Percentiles rank a stretch among this genome's conserved stretches.
phyloP scores from a whole-genome alignment of 495 filamentous ascomycete species.

The Lasiosphaeria ovina region DNA sequence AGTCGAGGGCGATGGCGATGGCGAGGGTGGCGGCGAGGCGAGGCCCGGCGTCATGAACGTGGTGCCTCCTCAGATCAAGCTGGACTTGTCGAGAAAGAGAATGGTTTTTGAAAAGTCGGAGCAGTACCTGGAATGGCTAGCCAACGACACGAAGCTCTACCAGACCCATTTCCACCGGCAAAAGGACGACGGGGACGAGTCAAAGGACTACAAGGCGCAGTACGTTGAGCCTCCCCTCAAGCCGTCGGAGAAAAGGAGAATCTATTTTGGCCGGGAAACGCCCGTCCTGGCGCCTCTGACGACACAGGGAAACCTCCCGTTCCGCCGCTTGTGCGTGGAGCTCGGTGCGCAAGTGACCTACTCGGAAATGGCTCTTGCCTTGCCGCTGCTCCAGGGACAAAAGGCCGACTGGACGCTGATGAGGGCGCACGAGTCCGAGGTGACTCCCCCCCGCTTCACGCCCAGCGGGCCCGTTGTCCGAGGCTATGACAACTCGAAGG shows the following conservation, averaged over 20 bases:
- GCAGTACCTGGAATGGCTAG: constrained; percentile 70
- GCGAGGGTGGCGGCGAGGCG: constrained; percentile 26
- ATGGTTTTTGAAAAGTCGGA: constrained; percentile 68
- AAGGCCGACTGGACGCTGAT: constrained; percentile 93
- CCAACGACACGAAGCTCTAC: constrained; percentile 55
- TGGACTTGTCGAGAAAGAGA: constrained; percentile 65
- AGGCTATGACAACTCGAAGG: constrained; percentile 76
- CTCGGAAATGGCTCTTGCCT: constrained; percentile 95
- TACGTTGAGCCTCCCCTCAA: constrained; percentile 82
- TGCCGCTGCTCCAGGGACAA: constrained; percentile 85
- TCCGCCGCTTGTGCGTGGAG: constrained; percentile 85
- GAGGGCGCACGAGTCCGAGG: constrained; percentile 82
- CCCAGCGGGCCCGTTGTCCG: constrained; percentile 51
- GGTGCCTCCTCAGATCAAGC: constrained; percentile 62
- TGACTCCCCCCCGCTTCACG: constrained; percentile 58
- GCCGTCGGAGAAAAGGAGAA: constrained; percentile 84
- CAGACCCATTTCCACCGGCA: constrained; percentile 50
- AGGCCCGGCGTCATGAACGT: constrained; percentile 68
- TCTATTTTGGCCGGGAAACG: constrained; percentile 93
- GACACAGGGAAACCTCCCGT: constrained; percentile 96
- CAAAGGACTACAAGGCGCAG: constrained; percentile 69
- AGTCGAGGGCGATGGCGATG: background rate
- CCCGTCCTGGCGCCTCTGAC: constrained; percentile 82
- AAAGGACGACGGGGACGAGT: constrained; percentile 41
- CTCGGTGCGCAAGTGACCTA: constrained; percentile 92